Conservation (phyloP, 768 basidiomycete genomes). For the Rhodotorula babjevae region DNA sequence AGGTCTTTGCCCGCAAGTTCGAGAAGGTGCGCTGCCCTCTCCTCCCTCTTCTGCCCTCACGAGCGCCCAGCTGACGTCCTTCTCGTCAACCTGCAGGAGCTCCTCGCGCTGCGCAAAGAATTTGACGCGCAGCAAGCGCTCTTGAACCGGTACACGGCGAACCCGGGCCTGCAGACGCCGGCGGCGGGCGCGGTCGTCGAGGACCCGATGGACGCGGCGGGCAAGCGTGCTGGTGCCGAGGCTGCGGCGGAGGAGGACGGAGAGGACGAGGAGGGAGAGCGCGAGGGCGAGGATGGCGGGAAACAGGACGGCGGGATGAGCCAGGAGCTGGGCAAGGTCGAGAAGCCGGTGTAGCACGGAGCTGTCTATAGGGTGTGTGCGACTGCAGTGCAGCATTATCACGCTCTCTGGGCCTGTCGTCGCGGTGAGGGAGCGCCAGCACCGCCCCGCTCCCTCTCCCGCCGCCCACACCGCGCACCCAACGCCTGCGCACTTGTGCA, state of each 20-base stretch:
- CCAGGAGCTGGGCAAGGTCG: slow-evolving; percentile 2
- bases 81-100: slow-evolving; percentile 10
- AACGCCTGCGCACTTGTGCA: no score
- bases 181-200: not conserved
- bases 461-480: no score
- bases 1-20: slow-evolving; percentile 32
- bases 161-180: slow-evolving; percentile 16
- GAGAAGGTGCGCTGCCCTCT: slow-evolving; percentile 12
- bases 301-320: not conserved
- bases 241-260: not conserved
- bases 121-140: slow-evolving; percentile 36
- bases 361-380: no score
- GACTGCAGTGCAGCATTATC: no score
- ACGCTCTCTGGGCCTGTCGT: no score
- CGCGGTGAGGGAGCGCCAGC: no score
- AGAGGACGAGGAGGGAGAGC: not conserved
- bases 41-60: no score
- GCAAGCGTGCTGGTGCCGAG: not conserved
- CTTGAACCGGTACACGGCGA: slow-evolving; percentile 17
- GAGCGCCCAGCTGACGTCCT: not conserved
- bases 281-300: not conserved
- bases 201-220: not conserved
- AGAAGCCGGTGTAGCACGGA: not conserved
- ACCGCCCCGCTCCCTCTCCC: no score
- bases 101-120: slow-evolving; percentile 36